These are phyloP conservation scores for Thalia dealbata DNA, from an alignment of 176 grass and related monocot species.

Conservation along the genomic window DNA sequence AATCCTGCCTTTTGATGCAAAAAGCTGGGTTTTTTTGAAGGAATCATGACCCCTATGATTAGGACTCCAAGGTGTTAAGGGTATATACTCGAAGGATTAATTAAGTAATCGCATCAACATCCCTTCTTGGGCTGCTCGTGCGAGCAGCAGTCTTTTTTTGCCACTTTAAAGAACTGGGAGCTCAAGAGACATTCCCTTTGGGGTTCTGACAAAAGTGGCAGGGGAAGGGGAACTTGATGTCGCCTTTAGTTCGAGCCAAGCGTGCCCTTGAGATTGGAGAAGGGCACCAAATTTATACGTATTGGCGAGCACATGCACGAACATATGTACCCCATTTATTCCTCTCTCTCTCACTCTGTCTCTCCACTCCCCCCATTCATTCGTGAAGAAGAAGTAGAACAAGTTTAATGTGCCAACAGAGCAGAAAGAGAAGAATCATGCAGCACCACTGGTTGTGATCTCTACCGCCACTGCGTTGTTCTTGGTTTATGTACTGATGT, in stretches of 20 bases:
- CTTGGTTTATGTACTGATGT: too few species aligned
- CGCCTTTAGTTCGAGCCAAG: constrained; percentile 25
- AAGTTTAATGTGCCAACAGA: too few species aligned
- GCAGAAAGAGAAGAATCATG: too few species aligned
- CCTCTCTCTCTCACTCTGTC: too few species aligned
- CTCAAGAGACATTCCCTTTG: constrained; percentile 15
- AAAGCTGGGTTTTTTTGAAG: background rate
- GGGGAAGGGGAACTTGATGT: background rate
- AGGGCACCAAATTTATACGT: constrained; percentile 47
- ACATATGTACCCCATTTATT: too few species aligned
- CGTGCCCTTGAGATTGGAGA: constrained; percentile 98
- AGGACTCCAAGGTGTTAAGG: background rate
- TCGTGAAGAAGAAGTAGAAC: too few species aligned
- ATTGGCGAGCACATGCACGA: constrained; percentile 41
- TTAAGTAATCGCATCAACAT: too few species aligned
- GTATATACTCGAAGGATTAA: background rate
- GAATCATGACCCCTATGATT: constrained; percentile 17
- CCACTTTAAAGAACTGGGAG: too few species aligned
- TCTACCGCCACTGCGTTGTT: too few species aligned
- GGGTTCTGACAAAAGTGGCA: background rate
- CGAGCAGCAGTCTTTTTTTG: background rate
- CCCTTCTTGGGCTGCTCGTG: background rate
- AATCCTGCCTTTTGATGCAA: constrained; percentile 3
- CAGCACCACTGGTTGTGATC: too few species aligned
- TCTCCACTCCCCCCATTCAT: too few species aligned